A percentile compares a stretch with the other conserved stretches of the same genome.
Conservation (phyloP, 2,329 filamentous ascomycete species). For the Colletotrichum higginsianum region DNA sequence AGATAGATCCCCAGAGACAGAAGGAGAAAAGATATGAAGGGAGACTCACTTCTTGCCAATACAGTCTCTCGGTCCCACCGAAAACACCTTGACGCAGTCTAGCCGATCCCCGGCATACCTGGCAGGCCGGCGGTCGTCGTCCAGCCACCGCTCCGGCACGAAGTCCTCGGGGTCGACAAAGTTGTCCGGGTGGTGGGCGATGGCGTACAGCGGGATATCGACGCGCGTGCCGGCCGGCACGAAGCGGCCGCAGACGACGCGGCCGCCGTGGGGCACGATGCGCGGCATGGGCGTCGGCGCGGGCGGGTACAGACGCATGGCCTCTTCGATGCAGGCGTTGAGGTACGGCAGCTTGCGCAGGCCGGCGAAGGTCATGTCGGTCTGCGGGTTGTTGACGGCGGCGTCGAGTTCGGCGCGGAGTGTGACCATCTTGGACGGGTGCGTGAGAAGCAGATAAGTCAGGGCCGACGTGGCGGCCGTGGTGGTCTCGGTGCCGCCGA, state of each 20-base stretch:
- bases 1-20: slow-evolving; percentile 4
- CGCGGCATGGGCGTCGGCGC: slow-evolving; percentile 47
- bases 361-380: slow-evolving; percentile 54
- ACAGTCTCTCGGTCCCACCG: slow-evolving; percentile 64
- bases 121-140: slow-evolving; percentile 9
- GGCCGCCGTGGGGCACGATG: slow-evolving; percentile 52
- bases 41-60: slow-evolving; percentile 63
- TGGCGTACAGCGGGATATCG: slow-evolving; percentile 38
- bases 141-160: slow-evolving; percentile 62
- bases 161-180: slow-evolving; percentile 62
- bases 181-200: slow-evolving; percentile 45
- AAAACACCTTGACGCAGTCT: slow-evolving; percentile 60
- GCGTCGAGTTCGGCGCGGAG: slow-evolving; percentile 54
- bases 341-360: slow-evolving; percentile 55
- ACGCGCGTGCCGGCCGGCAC: slow-evolving; percentile 49
- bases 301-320: slow-evolving; percentile 54
- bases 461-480: slow-evolving; percentile 59
- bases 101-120: slow-evolving; percentile 25
- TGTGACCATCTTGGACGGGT: slow-evolving; percentile 50
- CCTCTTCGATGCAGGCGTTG: slow-evolving; percentile 58
- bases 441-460: slow-evolving; percentile 56
- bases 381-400: slow-evolving; percentile 44
- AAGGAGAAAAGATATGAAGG: neutral
- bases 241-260: slow-evolving; percentile 48
- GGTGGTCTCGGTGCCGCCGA: slow-evolving; percentile 62